Conservation (phyloP, 2,329 filamentous ascomycete species). For the Bisporella sp. region DNA sequence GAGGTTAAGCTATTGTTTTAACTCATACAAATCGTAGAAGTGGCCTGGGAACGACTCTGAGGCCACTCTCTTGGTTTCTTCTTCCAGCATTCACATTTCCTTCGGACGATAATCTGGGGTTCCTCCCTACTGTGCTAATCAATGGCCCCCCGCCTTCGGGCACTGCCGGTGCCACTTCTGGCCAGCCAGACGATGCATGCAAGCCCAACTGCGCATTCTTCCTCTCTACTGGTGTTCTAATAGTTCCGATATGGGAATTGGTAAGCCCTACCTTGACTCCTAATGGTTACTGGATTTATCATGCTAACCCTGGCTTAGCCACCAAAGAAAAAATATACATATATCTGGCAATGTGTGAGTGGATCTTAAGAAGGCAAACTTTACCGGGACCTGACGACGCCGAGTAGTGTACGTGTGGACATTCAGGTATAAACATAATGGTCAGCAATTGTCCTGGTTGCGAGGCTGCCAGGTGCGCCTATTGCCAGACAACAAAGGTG, state of each 20-base stretch:
- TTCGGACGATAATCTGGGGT: too few species aligned
- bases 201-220: not conserved
- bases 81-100: too few species aligned
- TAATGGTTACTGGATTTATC: not conserved
- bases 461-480: not conserved
- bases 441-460: conserved; percentile 1
- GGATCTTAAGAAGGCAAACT: not conserved
- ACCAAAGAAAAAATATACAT: conserved; percentile 1
- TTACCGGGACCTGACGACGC: not conserved
- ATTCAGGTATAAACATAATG: conserved; percentile 2
- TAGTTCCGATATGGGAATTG: not conserved
- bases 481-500: conserved; percentile 1
- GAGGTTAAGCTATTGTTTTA: too few species aligned
- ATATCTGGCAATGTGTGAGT: conserved; percentile 5
- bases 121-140: too few species aligned
- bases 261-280: not conserved
- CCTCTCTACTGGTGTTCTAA: not conserved
- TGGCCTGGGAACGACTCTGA: too few species aligned
- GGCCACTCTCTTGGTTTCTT: too few species aligned
- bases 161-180: too few species aligned
- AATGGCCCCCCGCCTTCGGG: too few species aligned
- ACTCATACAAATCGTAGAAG: too few species aligned
- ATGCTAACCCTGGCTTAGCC: conserved; percentile 31
- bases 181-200: not conserved
- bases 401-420: conserved; percentile 1